Evolutionary conservation across 1,284 basidiomycete species (phyloP).

Genomic region (Ganoderma lucidum): DNA sequence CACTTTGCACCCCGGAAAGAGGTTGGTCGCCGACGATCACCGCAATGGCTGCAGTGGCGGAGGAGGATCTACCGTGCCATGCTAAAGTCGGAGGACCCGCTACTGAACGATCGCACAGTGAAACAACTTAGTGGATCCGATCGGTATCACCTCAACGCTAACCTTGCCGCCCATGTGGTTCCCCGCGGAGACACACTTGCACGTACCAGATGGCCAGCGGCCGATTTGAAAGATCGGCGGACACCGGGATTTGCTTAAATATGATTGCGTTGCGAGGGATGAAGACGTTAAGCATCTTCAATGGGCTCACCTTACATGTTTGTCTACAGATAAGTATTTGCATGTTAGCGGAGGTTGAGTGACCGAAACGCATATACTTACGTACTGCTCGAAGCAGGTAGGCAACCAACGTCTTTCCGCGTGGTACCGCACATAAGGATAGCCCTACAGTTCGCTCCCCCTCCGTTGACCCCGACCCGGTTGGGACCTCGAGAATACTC

Average conservation of each 20-base stretch:
- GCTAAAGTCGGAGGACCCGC: not conserved
- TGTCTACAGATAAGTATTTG: not conserved
- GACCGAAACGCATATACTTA: not conserved
- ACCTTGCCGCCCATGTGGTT: not conserved
- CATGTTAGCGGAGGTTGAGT: not conserved
- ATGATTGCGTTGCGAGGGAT: not conserved
- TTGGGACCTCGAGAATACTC: not conserved
- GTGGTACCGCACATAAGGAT: too few species aligned
- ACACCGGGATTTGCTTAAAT: not conserved
- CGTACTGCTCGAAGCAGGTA: not conserved
- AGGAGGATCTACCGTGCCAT: not conserved
- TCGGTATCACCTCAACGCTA: not conserved
- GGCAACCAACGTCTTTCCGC: too few species aligned
- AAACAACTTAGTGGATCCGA: not conserved
- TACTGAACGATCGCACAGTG: not conserved
- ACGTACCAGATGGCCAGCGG: not conserved
- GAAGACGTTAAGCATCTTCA: not conserved
- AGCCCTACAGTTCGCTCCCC: too few species aligned
- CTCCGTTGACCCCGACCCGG: not conserved
- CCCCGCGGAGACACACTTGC: not conserved
- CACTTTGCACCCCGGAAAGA: not conserved
- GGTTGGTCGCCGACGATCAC: constrained; percentile 1
- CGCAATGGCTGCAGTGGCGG: not conserved
- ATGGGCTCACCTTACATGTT: not conserved
- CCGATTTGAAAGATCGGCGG: not conserved